Conservation (phyloP, 768 basidiomycete genomes). For the Rickenella mellea region DNA sequence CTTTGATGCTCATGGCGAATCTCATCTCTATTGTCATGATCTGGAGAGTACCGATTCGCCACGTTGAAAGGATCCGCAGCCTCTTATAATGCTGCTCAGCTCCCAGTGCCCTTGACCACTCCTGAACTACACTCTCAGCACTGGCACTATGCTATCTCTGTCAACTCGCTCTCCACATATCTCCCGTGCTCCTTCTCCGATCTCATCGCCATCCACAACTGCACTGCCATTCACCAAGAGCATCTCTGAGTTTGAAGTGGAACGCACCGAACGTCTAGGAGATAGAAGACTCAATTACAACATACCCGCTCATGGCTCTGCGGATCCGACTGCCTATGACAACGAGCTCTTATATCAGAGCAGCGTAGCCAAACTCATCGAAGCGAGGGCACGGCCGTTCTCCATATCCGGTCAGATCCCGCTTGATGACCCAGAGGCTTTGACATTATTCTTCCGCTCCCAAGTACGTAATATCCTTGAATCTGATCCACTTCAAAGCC, state of each 20-base stretch:
- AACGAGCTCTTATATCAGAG: conserved; percentile 46
- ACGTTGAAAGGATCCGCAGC: no score
- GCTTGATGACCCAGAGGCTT: conserved; percentile 47
- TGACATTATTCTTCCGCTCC: conserved; percentile 71
- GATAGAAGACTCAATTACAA: no score
- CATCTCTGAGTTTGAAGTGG: conserved; percentile 56
- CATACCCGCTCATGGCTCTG: no score
- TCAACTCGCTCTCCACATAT: conserved; percentile 15
- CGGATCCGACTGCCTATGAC: conserved; percentile 36
- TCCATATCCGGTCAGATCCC: conserved; percentile 61
- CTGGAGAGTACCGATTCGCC: no score
- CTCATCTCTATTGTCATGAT: no score
- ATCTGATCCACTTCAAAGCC: no score
- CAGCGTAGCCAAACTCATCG: conserved; percentile 44
- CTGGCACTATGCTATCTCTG: conserved; percentile 14
- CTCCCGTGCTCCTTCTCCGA: not conserved
- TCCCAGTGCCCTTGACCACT: conserved; percentile 10
- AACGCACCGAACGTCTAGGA: conserved; percentile 23
- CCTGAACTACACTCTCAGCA: conserved; percentile 1
- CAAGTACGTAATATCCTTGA: conserved; percentile 36
- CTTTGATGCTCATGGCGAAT: no score
- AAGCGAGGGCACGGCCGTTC: conserved; percentile 52
- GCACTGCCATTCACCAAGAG: conserved; percentile 28
- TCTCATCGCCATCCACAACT: not conserved
- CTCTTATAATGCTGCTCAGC: no score